Evolutionary conservation across 176 grass and related monocot genomes (phyloP).

Genomic region (Avena sativa): DNA sequence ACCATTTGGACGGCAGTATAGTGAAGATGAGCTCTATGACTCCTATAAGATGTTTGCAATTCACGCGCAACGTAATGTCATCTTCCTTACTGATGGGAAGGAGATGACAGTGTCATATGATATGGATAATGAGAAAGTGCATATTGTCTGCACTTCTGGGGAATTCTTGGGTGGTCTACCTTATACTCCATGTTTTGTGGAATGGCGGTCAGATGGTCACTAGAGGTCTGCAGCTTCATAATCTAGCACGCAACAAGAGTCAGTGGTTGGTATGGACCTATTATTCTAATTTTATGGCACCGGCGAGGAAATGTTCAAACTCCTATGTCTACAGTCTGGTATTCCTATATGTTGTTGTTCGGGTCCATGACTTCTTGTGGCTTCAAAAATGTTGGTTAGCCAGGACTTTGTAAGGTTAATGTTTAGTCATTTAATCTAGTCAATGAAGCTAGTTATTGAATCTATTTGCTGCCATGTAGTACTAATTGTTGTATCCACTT

Average conservation of each 20-base stretch:
- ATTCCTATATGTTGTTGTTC: background rate
- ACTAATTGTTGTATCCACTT: background rate
- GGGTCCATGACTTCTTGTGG: background rate
- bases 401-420: background rate
- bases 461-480: background rate
- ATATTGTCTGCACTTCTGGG: background rate
- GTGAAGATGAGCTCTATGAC: background rate
- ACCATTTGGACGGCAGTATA: background rate
- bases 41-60: background rate
- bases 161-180: background rate
- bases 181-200: background rate
- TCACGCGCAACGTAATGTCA: background rate
- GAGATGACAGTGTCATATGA: constrained; percentile 15
- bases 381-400: background rate
- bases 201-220: background rate
- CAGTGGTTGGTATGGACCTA: background rate
- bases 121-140: background rate
- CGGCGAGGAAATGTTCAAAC: background rate
- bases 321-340: background rate
- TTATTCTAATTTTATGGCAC: background rate
- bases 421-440: background rate
- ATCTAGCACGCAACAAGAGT: background rate
- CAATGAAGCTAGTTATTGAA: too few species aligned
- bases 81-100: background rate
- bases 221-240: background rate